phyloP scores from a whole-genome alignment of 1,284 basidiomycete genomes.

The Microbotryum lychnidis-dioicae region DNA sequence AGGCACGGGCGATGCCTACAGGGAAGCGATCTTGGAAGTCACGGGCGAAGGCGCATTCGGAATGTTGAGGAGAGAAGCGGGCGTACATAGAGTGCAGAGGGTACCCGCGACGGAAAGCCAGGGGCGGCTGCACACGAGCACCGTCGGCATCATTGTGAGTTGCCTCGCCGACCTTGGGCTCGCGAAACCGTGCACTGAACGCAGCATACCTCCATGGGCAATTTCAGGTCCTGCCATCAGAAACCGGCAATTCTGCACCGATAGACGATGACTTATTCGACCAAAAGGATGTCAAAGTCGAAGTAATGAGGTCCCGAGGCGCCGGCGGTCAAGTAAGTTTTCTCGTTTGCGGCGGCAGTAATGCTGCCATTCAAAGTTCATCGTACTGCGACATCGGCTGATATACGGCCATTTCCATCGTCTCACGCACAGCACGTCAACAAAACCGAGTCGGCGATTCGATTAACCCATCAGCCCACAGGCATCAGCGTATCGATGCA shows the following conservation, averaged over 20 bases:
- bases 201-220: too few species aligned
- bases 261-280: slow-evolving; percentile 51
- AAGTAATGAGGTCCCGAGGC: slow-evolving; percentile 90
- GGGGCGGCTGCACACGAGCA: slow-evolving; percentile 87
- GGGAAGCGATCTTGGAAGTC: slow-evolving; percentile 73
- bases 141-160: slow-evolving; percentile 73
- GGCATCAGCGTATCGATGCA: slow-evolving; percentile 97
- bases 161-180: slow-evolving; percentile 11
- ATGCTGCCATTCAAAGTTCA: too few species aligned
- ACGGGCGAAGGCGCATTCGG: slow-evolving; percentile 73
- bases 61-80: slow-evolving; percentile 76
- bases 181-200: slow-evolving; percentile 3
- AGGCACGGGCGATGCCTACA: slow-evolving; percentile 24
- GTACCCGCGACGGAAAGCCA: slow-evolving; percentile 81
- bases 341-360: not conserved
- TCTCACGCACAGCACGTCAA: slow-evolving; percentile 71
- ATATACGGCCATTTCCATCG: not conserved
- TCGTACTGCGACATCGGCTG: not conserved
- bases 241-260: slow-evolving; percentile 40
- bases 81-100: slow-evolving; percentile 90
- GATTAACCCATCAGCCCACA: slow-evolving; percentile 84
- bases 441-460: slow-evolving; percentile 96
- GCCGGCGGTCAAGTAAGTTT: slow-evolving; percentile 81
- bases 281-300: slow-evolving; percentile 77
- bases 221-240: slow-evolving; percentile 64